Conservation (phyloP, 2,329 filamentous ascomycete genomes). For the Didymella pomorum region DNA sequence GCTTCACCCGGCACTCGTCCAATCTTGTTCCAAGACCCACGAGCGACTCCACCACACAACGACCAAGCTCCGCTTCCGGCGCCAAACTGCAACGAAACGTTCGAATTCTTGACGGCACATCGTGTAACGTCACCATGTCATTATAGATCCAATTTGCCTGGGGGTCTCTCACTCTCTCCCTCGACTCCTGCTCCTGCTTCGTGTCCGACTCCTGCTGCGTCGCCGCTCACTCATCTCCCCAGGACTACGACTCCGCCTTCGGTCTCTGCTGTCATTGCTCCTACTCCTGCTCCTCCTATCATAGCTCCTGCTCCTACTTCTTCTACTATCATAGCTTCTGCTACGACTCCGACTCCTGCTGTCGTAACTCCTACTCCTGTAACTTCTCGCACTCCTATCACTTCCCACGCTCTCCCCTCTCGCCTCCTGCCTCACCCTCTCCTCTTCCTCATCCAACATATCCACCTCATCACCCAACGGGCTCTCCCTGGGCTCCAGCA, state of each 20-base stretch:
- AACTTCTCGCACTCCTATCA: conserved; percentile 25
- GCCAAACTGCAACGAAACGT: too few relatives aligned
- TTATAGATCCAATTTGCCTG: not conserved
- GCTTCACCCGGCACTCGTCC: too few relatives aligned
- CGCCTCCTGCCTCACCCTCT: conserved; percentile 18
- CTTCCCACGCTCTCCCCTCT: conserved; percentile 19
- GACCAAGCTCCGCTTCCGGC: too few relatives aligned
- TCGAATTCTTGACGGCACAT: too few relatives aligned
- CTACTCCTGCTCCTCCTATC: conserved; percentile 18
- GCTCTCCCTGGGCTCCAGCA: conserved; percentile 85
- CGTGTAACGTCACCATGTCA: too few relatives aligned
- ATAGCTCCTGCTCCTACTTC: not conserved
- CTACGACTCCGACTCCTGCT: conserved; percentile 19
- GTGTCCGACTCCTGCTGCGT: not conserved
- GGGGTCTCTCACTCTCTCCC: not conserved
- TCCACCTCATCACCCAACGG: conserved; percentile 80
- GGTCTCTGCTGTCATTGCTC: conserved; percentile 25
- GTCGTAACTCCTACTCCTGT: conserved; percentile 4
- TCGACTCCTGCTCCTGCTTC: not conserved
- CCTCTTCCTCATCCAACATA: conserved; percentile 52
- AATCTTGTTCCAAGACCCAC: too few relatives aligned
- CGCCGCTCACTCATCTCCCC: conserved; percentile 3
- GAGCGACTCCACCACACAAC: too few relatives aligned
- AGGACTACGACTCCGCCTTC: conserved; percentile 13
- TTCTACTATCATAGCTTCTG: conserved; percentile 22